Base-by-base conservation (phyloP, 495 filamentous ascomycete genomes). In the Daldinia caldariorum region DNA sequence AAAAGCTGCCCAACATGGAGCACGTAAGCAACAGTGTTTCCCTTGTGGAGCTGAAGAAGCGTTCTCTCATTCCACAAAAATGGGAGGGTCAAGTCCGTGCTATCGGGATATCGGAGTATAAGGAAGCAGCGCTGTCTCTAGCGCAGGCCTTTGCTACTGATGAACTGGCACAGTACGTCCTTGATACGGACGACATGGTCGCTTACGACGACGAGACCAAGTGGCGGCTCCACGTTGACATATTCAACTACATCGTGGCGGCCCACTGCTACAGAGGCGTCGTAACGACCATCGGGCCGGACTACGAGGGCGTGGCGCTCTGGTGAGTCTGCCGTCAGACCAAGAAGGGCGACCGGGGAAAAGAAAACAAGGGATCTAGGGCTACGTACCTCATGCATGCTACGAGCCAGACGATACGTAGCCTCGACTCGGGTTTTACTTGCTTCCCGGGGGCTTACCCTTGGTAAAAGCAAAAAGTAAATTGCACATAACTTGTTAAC, bases 61-160 rank as follows among this genome's bases (percentile, higher is more conserved):
- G 80, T 51, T 85, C 83, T 65, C 80, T 85, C 32, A 77, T 86
- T 45, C 81, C 83, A 22, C 65, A 78, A 18, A 74, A 77, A 51
- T 83, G 79, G 77, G 80, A 83, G 55, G 78, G 83, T 55, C 76
- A 74, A 56, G 85, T 92, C 65, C 90, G 90, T 53, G 74, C 81
- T 57, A 77, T 93, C 60, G 77, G 79, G 58, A 84, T 87, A 66
- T 78, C 82, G 57, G 89, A 92, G 75, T 89, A 85, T 79, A 86
- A 87, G 69, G 84, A 87, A 74, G 91, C 89, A 16, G 89, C 89
- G 35, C 73, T 83, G 14, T 87, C 86, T 67, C 85, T 94, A 59
- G 89, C 91, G 32, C 85, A 92, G 76, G 90, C 92, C 55, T 94
- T 94, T 78, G 88, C 85, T 61, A 84, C 88, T 66, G 91, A 94